These are phyloP conservation scores for Suillus clintonianus DNA, from an alignment of 768 basidiomycete species.

Conservation along the genomic window DNA sequence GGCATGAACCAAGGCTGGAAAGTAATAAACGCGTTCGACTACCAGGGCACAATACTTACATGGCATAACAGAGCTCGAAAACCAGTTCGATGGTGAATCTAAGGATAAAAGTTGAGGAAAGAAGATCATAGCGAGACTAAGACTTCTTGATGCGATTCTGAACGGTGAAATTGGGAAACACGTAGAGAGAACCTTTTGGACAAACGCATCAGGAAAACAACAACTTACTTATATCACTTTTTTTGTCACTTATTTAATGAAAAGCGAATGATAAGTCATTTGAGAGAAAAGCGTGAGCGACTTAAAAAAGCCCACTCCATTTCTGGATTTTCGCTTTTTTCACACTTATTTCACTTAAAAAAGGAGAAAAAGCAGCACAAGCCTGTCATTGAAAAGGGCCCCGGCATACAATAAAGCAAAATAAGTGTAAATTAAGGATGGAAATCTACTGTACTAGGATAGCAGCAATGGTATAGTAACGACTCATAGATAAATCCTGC, in stretches of 20 bases:
- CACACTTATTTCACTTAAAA: neutral
- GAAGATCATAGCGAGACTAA: too few species aligned
- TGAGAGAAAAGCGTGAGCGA: too few species aligned
- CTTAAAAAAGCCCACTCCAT: neutral
- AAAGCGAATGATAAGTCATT: too few species aligned
- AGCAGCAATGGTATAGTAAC: too few species aligned
- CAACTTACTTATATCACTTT: too few species aligned
- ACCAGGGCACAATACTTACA: slow-evolving; percentile 48
- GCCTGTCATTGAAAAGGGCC: neutral
- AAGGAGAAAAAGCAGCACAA: neutral
- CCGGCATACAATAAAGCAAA: neutral
- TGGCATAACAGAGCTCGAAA: slow-evolving; percentile 52
- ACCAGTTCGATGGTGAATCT: slow-evolving; percentile 21
- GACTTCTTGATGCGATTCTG: too few species aligned
- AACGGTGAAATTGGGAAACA: too few species aligned
- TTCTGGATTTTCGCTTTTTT: neutral
- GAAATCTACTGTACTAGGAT: too few species aligned
- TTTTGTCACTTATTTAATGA: too few species aligned
- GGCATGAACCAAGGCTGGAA: neutral
- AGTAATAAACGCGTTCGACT: neutral
- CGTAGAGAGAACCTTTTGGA: too few species aligned
- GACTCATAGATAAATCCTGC: neutral
- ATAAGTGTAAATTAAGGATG: neutral
- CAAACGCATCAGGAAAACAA: too few species aligned
- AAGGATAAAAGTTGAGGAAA: too few species aligned